A percentile compares a stretch with the other conserved stretches of the same genome.
Conservation (phyloP, 768 basidiomycete species). For the Mycena albidolilacea region DNA sequence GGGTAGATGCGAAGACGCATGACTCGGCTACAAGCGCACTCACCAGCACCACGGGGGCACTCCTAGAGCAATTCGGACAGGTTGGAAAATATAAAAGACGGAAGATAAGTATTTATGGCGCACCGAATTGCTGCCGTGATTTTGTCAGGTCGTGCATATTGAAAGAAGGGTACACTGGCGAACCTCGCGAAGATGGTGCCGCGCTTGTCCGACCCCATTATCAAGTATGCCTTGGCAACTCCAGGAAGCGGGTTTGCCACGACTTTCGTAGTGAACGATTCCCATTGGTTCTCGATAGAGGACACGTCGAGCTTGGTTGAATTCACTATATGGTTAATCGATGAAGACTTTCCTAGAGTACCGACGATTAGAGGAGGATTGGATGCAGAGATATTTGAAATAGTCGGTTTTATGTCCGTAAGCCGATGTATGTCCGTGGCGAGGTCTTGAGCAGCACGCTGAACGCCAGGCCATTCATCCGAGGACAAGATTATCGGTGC, state of each 20-base stretch:
- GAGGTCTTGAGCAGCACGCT: conserved; percentile 72
- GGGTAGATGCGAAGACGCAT: too few species aligned
- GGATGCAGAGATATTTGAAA: conserved; percentile 63
- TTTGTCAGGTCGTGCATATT: not conserved
- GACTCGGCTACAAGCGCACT: too few species aligned
- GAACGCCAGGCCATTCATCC: conserved; percentile 78
- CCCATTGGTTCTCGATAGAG: too few species aligned
- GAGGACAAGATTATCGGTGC: conserved; percentile 64
- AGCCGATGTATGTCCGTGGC: conserved; percentile 73
- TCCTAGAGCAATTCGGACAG: too few species aligned
- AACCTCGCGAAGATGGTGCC: conserved; percentile 23
- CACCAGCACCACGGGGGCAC: too few species aligned
- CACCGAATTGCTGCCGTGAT: conserved; percentile 76
- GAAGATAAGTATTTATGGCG: conserved; percentile 19
- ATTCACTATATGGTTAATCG: too few species aligned
- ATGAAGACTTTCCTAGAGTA: too few species aligned
- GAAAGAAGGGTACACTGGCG: not conserved
- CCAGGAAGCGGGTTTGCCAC: too few species aligned
- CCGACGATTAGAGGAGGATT: conserved; percentile 41
- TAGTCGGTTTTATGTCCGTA: conserved; percentile 46
- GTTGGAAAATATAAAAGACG: conserved; percentile 1
- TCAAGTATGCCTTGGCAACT: too few species aligned
- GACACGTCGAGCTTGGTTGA: too few species aligned
- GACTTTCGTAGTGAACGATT: too few species aligned
- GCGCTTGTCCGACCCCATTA: too few species aligned